A percentile compares a stretch with the other conserved stretches of the same genome.
These are phyloP conservation scores for Pleurotus cornucopiae DNA, from an alignment of 768 basidiomycete genomes.

Conservation along the genomic window DNA sequence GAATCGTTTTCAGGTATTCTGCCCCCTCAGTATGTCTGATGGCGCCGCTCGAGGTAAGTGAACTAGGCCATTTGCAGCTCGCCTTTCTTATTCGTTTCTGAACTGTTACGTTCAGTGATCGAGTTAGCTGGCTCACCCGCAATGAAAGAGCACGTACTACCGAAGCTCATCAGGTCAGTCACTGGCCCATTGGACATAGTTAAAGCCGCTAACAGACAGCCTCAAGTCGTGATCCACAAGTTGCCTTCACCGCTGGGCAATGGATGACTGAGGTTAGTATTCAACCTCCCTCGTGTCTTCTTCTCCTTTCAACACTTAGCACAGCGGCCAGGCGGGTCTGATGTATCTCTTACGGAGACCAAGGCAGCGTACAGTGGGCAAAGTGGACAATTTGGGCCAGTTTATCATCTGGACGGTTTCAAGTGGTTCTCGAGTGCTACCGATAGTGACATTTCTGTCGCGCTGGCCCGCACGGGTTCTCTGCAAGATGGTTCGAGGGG, in stretches of 20 bases:
- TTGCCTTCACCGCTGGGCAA: conserved; percentile 71
- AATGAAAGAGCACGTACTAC: conserved; percentile 55
- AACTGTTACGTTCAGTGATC: conserved; percentile 37
- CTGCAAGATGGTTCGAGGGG: conserved; percentile 52
- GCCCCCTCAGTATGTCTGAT: conserved; percentile 79
- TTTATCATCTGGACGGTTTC: conserved; percentile 62
- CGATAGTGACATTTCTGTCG: conserved; percentile 68
- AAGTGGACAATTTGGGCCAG: conserved; percentile 36
- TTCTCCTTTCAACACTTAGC: conserved; percentile 27
- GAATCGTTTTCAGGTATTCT: conserved; percentile 44
- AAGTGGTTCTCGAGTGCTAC: conserved; percentile 88
- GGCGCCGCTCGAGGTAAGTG: conserved; percentile 57
- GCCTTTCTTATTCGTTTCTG: too few relatives aligned
- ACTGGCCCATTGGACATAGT: neutral
- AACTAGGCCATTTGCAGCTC: neutral
- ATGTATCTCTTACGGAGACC: conserved; percentile 73
- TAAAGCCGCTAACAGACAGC: neutral
- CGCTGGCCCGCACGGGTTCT: conserved; percentile 68
- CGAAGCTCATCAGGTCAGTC: conserved; percentile 56
- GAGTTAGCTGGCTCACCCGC: conserved; percentile 58
- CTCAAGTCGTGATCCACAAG: conserved; percentile 52
- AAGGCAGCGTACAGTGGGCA: conserved; percentile 38
- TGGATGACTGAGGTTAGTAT: conserved; percentile 75
- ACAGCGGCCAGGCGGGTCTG: conserved; percentile 70
- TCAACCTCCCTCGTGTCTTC: conserved; percentile 22